These are phyloP conservation scores for Pythium rishiriense DNA, from an alignment of 352 stramenopile species.

Conservation along the genomic window DNA sequence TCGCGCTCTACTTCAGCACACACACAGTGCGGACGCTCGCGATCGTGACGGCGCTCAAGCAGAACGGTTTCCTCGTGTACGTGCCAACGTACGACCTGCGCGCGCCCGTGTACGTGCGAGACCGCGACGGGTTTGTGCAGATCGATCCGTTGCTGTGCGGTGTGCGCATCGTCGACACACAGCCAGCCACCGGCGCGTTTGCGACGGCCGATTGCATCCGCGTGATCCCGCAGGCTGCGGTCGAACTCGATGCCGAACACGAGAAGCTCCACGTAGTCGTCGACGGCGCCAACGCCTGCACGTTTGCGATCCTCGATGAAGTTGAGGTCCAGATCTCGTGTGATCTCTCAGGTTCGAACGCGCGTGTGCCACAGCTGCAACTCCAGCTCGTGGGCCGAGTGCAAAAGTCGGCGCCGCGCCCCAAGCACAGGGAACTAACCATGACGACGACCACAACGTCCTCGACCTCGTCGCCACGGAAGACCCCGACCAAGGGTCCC, in stretches of 20 bases:
- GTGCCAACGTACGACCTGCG: slow-evolving; percentile 91
- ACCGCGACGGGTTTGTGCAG: slow-evolving; percentile 86
- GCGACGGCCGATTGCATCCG: slow-evolving; percentile 58
- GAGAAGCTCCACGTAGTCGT: slow-evolving; percentile 38
- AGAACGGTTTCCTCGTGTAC: slow-evolving; percentile 94
- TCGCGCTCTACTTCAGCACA: slow-evolving; percentile 92
- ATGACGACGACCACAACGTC: slow-evolving; percentile 13
- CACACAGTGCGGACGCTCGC: slow-evolving; percentile 81
- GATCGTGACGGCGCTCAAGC: slow-evolving; percentile 88
- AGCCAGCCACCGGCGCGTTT: slow-evolving; percentile 62
- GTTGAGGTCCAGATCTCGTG: slow-evolving; percentile 81
- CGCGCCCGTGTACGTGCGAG: slow-evolving; percentile 89
- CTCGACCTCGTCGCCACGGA: not conserved
- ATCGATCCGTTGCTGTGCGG: slow-evolving; percentile 72
- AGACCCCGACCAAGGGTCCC: slow-evolving; percentile 9
- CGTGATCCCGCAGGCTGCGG: slow-evolving; percentile 54
- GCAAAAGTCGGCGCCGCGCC: slow-evolving; percentile 24
- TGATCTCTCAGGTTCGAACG: slow-evolving; percentile 64
- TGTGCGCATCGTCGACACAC: slow-evolving; percentile 65
- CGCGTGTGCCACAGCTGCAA: slow-evolving; percentile 74
- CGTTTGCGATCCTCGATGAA: slow-evolving; percentile 73
- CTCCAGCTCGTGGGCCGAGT: slow-evolving; percentile 63
- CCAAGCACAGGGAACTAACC: slow-evolving; percentile 11
- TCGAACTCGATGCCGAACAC: slow-evolving; percentile 31
- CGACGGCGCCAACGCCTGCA: slow-evolving; percentile 24